These are phyloP conservation scores for Ambrosiella xylebori DNA, from an alignment of 2,329 filamentous ascomycete species.

Conservation along the genomic window DNA sequence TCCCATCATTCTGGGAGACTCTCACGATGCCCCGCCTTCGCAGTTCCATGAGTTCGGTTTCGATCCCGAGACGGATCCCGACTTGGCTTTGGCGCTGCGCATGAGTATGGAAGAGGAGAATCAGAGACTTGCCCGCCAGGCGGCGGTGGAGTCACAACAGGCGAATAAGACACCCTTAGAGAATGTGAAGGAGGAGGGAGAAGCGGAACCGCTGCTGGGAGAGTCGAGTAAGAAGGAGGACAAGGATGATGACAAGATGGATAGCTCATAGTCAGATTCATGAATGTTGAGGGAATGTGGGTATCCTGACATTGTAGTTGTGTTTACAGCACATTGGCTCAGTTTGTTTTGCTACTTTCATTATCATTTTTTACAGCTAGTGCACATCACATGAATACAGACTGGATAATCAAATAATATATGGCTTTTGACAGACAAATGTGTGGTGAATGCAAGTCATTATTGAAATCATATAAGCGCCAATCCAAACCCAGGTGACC, in stretches of 20 bases:
- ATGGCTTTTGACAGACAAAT: too few relatives aligned
- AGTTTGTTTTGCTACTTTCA: constrained; percentile 1
- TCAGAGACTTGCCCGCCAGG: constrained; percentile 59
- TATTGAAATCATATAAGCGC: too few relatives aligned
- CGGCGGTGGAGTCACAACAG: constrained; percentile 41
- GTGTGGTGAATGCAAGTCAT: too few relatives aligned
- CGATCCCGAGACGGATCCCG: constrained; percentile 80
- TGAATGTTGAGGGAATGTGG: background rate
- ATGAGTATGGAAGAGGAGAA: constrained; percentile 99
- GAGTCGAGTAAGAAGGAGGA: constrained; percentile 27
- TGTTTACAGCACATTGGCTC: background rate
- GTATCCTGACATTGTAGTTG: constrained; percentile 10
- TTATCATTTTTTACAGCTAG: background rate
- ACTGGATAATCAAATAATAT: too few relatives aligned
- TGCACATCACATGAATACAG: background rate
- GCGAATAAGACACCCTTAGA: constrained; percentile 59
- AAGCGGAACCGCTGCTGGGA: constrained; percentile 29
- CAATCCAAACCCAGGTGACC: too few relatives aligned
- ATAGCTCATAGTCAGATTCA: constrained; percentile 46
- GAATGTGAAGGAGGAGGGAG: constrained; percentile 64
- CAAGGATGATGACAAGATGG: constrained; percentile 63
- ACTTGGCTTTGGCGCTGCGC: constrained; percentile 79
- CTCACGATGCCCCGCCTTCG: constrained; percentile 34
- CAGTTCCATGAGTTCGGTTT: constrained; percentile 49
- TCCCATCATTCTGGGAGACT: constrained; percentile 73